Evolutionary conservation across 225 moss, liverwort and hornwort genomes (phyloP), one percentile per base, ranked within the genome.

Genomic region (Anthoceros angustus): DNA sequence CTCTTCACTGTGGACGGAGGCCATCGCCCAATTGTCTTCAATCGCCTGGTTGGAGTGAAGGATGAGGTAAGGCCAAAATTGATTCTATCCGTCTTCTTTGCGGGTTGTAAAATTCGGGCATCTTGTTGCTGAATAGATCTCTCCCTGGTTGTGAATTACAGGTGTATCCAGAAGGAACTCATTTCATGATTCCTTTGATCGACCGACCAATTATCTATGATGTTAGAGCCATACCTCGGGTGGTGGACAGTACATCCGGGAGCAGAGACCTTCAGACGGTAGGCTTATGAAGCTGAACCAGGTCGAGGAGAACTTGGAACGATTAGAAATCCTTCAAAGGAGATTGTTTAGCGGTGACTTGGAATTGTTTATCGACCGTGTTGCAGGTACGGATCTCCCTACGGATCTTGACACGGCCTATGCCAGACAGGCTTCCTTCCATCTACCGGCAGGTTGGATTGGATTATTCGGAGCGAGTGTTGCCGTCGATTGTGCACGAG

Each of bases 401-500:
- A 49, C 9, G 69, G 8, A 63, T 69, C 10, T 12, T 74, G 43
- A 69, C 41, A 0, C 63, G 60, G 20, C 73, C 64, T 24, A 42
- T 48, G 10, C 9, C 42, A 0, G 10, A 21, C 6, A 11, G 46
- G 63, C 69, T 74, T 18, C 48, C 69, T 0, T 16, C 41, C 0
- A 64, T 69, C 32, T 69, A 68, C 42, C 23, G 64, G 7, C 62
- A 42, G 11, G n/a, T 70, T 26, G 64, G 70, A 0, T 43, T 39
- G 1, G 63, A 70, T 24, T 70, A 70, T 0, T 26, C 63, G 2
- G 70, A 64, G 48, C 43, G 69, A 2, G 69, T 74, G 23, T 14
- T 70, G 42, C 74, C 65, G 20, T 70, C 70, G 4, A 74, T 66
- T 4, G 65, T 69, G 21, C 60, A 70, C 0, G 66, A 70, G 41